phyloP scores from a whole-genome alignment of 768 basidiomycete genomes.

The Mycena haematopus region DNA sequence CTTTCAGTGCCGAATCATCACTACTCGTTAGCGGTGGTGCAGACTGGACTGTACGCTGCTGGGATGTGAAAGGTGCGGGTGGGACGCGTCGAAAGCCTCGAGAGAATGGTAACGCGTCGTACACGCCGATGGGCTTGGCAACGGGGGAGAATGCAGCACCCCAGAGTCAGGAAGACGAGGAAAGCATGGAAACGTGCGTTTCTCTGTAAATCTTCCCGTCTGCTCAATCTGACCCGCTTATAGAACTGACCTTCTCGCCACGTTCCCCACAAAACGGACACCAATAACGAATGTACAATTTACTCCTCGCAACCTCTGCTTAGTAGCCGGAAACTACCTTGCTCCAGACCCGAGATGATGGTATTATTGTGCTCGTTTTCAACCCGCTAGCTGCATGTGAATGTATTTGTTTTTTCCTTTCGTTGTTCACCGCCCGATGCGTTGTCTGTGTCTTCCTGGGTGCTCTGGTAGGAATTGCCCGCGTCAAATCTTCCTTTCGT shows the following conservation, averaged over 20 bases:
- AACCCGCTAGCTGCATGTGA: not conserved
- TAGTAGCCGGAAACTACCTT: slow-evolving; percentile 81
- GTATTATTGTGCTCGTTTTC: not conserved
- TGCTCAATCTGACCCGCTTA: slow-evolving; percentile 18
- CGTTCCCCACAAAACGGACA: slow-evolving; percentile 95
- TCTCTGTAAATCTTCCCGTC: not conserved
- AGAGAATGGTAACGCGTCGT: slow-evolving; percentile 56
- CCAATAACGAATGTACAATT: slow-evolving; percentile 93
- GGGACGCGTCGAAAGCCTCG: slow-evolving; percentile 62
- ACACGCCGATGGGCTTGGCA: slow-evolving; percentile 33
- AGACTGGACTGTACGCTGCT: slow-evolving; percentile 97
- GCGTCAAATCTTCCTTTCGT: not conserved
- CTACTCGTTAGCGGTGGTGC: slow-evolving; percentile 90
- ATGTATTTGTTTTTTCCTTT: not conserved
- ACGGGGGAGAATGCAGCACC: slow-evolving; percentile 41
- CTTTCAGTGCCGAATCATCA: slow-evolving; percentile 91
- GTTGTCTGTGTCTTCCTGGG: not conserved
- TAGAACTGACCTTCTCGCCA: slow-evolving; percentile 86
- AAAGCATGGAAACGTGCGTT: slow-evolving; percentile 75
- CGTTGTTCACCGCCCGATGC: not conserved
- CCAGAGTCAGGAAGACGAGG: slow-evolving; percentile 55
- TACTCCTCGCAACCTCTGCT: slow-evolving; percentile 91
- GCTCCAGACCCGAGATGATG: slow-evolving; percentile 60
- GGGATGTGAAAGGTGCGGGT: slow-evolving; percentile 90
- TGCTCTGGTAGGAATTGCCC: too few relatives aligned